Percentiles rank a stretch among this genome's conserved stretches.
Evolutionary conservation across 1,284 basidiomycete species (phyloP).

Genomic region (Taiwanofungus camphoratus): DNA sequence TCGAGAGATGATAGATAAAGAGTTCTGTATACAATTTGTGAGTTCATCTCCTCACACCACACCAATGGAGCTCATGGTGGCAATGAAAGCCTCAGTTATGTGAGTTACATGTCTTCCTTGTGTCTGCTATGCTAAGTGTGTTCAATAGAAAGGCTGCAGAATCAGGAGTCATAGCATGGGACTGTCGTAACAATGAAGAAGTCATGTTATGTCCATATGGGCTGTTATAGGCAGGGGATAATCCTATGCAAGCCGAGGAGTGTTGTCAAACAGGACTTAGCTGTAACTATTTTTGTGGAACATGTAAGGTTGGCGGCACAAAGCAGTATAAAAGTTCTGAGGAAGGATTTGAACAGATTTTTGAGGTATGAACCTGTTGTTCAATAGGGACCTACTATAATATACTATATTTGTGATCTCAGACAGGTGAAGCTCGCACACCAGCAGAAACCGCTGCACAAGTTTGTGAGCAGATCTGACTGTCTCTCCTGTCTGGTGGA

Average conservation of each 20-base stretch:
- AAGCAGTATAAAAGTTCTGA: conserved; percentile 18
- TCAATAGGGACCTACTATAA: neutral
- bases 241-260: conserved; percentile 29
- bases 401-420: neutral
- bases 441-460: neutral
- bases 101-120: conserved; percentile 1
- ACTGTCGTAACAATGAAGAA: conserved; percentile 17
- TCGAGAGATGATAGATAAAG: conserved; percentile 3
- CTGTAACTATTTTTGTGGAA: conserved; percentile 25
- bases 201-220: conserved; percentile 20
- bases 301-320: conserved; percentile 24
- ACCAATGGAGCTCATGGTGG: conserved; percentile 6
- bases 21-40: conserved; percentile 3
- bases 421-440: neutral
- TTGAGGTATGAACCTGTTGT: neutral
- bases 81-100: conserved; percentile 17
- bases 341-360: conserved; percentile 12
- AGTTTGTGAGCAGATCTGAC: neutral
- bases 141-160: conserved; percentile 1
- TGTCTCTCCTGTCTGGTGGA: neutral
- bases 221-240: conserved; percentile 23
- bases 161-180: conserved; percentile 16
- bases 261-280: conserved; percentile 23
- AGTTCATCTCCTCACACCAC: conserved; percentile 2
- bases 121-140: neutral